phyloP scores from a whole-genome alignment of 225 moss, liverwort and hornwort genomes.

The Climacium dendroides region DNA sequence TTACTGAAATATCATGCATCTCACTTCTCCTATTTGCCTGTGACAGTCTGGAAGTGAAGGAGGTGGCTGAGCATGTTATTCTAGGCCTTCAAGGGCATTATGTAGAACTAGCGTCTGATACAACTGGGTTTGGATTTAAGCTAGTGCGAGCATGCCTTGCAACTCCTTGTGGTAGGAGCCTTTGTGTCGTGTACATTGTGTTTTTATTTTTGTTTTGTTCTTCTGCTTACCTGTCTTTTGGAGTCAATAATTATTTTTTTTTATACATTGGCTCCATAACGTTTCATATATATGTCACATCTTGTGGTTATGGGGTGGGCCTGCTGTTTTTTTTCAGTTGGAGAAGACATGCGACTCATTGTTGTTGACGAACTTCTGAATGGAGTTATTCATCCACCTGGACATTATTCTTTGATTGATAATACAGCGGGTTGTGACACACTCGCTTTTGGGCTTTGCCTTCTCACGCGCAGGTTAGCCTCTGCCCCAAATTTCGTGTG shows the following conservation, averaged over 20 bases:
- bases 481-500: neutral
- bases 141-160: conserved; percentile 46
- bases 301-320: neutral
- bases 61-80: conserved; percentile 36
- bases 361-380: conserved; percentile 30
- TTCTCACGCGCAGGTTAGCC: conserved; percentile 32
- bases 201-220: neutral
- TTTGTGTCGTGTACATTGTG: neutral
- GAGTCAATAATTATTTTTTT: neutral
- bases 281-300: neutral
- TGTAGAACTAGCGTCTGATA: conserved; percentile 32
- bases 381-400: conserved; percentile 22
- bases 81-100: conserved; percentile 24
- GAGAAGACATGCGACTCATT: conserved; percentile 30
- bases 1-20: neutral
- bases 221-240: neutral
- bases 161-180: conserved; percentile 31
- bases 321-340: conserved; percentile 15
- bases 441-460: conserved; percentile 35
- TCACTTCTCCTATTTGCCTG: neutral
- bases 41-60: conserved; percentile 36
- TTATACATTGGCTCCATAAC: neutral
- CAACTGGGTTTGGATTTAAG: conserved; percentile 28
- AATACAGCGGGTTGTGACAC: conserved; percentile 21
- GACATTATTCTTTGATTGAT: conserved; percentile 26